phyloP scores from a whole-genome alignment of 1,284 basidiomycete species.

The Ganoderma lucidum region DNA sequence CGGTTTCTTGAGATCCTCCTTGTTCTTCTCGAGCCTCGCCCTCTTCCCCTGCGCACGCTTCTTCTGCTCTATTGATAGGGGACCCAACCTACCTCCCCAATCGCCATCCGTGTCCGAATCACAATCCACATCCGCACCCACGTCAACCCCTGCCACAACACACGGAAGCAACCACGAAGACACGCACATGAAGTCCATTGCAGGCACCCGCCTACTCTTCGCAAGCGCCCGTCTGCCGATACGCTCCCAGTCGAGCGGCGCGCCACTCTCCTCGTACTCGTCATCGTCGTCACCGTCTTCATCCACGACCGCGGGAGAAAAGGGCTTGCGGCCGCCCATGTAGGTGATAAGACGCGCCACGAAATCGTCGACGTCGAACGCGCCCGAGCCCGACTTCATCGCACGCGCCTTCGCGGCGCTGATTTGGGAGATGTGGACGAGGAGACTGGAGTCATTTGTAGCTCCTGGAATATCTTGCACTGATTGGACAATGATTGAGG shows the following conservation, averaged over 20 bases:
- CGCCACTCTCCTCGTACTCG: slow-evolving; percentile 47
- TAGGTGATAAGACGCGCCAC: slow-evolving; percentile 73
- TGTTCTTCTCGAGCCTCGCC: slow-evolving; percentile 76
- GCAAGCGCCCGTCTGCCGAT: slow-evolving; percentile 78
- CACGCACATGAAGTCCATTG: slow-evolving; percentile 81
- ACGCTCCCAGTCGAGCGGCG: slow-evolving; percentile 72
- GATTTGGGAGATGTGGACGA: slow-evolving; percentile 73
- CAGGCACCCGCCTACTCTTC: slow-evolving; percentile 77
- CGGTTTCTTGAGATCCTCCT: slow-evolving; percentile 71
- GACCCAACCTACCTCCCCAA: slow-evolving; percentile 67
- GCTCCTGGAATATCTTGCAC: slow-evolving; percentile 84
- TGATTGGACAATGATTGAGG: slow-evolving; percentile 38
- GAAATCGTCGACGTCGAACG: slow-evolving; percentile 88
- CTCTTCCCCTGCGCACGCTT: slow-evolving; percentile 67
- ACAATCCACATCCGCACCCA: background rate
- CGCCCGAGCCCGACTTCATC: slow-evolving; percentile 84
- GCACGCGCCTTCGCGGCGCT: slow-evolving; percentile 82
- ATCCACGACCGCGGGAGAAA: slow-evolving; percentile 25
- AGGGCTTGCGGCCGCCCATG: slow-evolving; percentile 72
- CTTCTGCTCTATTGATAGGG: slow-evolving; percentile 80
- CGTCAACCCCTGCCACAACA: background rate
- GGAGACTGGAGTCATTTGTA: slow-evolving; percentile 79
- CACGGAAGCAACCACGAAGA: background rate
- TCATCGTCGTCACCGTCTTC: slow-evolving; percentile 25
- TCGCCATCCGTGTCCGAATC: slow-evolving; percentile 1